These are phyloP conservation scores for Cryptococcus depauperatus DNA, from an alignment of 1,284 basidiomycete genomes.

Conservation along the genomic window DNA sequence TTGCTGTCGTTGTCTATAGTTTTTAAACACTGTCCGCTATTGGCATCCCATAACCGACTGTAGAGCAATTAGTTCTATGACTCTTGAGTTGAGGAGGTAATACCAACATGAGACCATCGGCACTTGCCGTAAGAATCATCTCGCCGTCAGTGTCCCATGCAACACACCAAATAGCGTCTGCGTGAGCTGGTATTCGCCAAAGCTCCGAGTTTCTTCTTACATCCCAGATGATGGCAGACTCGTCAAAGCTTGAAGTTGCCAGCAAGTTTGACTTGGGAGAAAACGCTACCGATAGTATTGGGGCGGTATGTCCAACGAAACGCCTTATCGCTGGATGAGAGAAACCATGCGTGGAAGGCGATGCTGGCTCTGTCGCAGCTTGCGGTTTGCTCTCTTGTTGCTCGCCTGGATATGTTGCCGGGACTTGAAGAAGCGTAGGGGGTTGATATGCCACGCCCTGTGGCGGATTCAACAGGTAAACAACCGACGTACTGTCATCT, in stretches of 20 bases:
- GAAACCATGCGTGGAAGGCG: not conserved
- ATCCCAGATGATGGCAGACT: slow-evolving; percentile 92
- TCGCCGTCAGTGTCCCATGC: slow-evolving; percentile 91
- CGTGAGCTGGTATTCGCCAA: slow-evolving; percentile 84
- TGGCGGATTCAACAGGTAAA: slow-evolving; percentile 46
- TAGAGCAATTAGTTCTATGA: not conserved
- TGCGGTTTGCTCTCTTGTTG: not conserved
- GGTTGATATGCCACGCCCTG: not conserved
- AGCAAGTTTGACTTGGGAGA: slow-evolving; percentile 81
- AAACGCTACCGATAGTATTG: slow-evolving; percentile 86
- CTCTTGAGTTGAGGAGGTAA: not conserved
- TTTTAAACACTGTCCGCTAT: slow-evolving; percentile 93
- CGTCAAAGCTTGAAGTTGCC: slow-evolving; percentile 88
- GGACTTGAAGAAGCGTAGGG: not conserved
- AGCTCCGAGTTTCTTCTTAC: slow-evolving; percentile 72
- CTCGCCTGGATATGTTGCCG: not conserved
- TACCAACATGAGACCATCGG: slow-evolving; percentile 90
- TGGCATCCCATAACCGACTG: slow-evolving; percentile 93
- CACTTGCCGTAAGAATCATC: slow-evolving; percentile 83
- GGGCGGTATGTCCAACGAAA: slow-evolving; percentile 79
- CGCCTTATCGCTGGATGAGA: slow-evolving; percentile 44
- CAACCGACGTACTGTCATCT: slow-evolving; percentile 74
- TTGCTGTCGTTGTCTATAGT: slow-evolving; percentile 94
- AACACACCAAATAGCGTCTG: slow-evolving; percentile 89
- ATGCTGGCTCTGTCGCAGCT: not conserved